Conservation (phyloP, 2,329 filamentous ascomycete genomes). For the Fusarium robinianum region DNA sequence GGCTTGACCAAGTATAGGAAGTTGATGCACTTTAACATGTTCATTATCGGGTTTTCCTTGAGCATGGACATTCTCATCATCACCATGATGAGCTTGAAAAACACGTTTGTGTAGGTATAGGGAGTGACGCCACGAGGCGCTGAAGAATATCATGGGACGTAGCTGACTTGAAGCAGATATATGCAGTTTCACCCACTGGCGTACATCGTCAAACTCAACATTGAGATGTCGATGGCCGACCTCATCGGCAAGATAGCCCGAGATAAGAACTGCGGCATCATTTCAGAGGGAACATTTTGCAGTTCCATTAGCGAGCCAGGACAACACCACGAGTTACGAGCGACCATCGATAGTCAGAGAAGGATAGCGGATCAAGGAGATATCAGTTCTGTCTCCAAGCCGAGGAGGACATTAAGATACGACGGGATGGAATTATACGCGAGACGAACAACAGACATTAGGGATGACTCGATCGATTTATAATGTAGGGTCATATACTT, state of each 20-base stretch:
- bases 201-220: constrained; percentile 59
- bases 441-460: neutral
- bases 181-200: constrained; percentile 58
- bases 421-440: neutral
- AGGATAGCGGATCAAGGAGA: constrained; percentile 1
- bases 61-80: constrained; percentile 37
- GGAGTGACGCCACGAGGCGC: rapidly evolving
- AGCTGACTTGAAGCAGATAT: constrained; percentile 31
- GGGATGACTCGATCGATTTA: no score
- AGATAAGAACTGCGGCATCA: constrained; percentile 20
- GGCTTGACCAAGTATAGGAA: constrained; percentile 34
- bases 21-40: constrained; percentile 37
- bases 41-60: constrained; percentile 35
- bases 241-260: constrained; percentile 50
- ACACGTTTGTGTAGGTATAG: constrained; percentile 34
- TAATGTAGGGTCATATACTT: no score
- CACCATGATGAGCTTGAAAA: constrained; percentile 36
- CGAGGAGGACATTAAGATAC: constrained; percentile 16
- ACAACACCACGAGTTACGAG: constrained; percentile 12
- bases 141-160: no score
- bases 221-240: constrained; percentile 59
- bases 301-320: constrained; percentile 18
- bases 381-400: constrained; percentile 7
- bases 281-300: constrained; percentile 27
- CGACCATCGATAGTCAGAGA: constrained; percentile 5